Evolutionary conservation across 257 asterid genomes (phyloP), one percentile per base, ranked within the genome.

Genomic region (Dorcoceras hygrometricum): DNA sequence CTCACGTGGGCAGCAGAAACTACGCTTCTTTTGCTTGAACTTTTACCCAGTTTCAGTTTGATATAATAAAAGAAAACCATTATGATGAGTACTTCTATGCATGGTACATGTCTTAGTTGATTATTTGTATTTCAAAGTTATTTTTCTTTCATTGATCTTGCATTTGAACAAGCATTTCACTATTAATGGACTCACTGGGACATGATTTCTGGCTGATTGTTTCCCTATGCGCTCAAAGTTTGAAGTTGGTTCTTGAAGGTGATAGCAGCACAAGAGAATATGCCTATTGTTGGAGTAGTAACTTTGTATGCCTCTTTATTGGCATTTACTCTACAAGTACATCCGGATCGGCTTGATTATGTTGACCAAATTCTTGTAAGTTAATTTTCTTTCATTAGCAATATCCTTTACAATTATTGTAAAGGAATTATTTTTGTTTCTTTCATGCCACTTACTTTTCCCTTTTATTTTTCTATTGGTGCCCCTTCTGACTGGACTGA

Each of bases 251-350:
- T 69, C 32, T 58, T 69, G 58, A 64, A 94, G 99, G 99, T 94
- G 81, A 87, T 94, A 71, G 99, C 91, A 77, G 99, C 96, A 54
- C 99, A 90, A 75, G 98, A 87, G 51, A 81, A 86, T 76, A 85
- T 94, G 96, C 80, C 94, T 18, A 73, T 84, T 67, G 87, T 67
- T 79, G 99, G 96, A 71, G 93, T 89, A 62, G 96, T 91, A 69
- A 83, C 98, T 67, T 81, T 94, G 70, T 94, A 90, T 75, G 86
- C 96, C 53, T 90, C 99, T 71, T 95, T 94, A 62, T 77, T 94
- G 87, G 89, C 90, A 68, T 94, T 94, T 80, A 88, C 96, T 67
- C 91, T 94, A 76, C 96, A 90, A 77, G 99, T 94, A 65, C 99
- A 90, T 79, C 82, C 93, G 65, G 98, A 90, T 71, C 93, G 96